Base-by-base conservation (phyloP, 2,329 filamentous ascomycete genomes). In the Colletotrichum theobromicola region DNA sequence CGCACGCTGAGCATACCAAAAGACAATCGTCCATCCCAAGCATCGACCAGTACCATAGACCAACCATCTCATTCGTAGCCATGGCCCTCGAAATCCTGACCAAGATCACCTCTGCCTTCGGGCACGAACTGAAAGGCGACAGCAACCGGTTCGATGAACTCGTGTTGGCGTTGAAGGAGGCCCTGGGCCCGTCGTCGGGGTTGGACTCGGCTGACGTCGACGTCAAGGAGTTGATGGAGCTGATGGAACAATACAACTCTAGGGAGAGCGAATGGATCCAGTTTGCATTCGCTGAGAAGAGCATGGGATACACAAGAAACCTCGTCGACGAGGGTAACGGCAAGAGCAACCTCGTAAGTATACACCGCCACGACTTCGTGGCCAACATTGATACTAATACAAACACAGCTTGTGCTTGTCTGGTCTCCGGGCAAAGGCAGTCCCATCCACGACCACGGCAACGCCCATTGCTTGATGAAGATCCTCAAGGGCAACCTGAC, bases 401-500 rank as follows among this genome's bases (percentile, higher is more conserved):
- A 18, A 13, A 53, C 66, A 79, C 82, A 96, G 94, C 90, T 98
- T 76, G 91, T 98, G 62, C 90, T 98, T 53, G 95, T 98, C 50
- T 98, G 96, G 96, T 93, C 92, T 18, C 95, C 96, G 1, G 94
- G 94, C 66, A 95, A 95, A 84, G 91, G 91, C 46, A 96, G 94
- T 79, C 93, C 94, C 13, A 95, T 98, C 81, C 96, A 98, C 82
- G 96, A 98, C 82, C 94, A 95, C 83, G 93, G 93, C 81, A 94
- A 96, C 76, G 94, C 95, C 50, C 96, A 98, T 83, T 98, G 96
- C 84, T 87, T 98, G 79, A 98, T 98, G 95, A 98, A 93, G 87
- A 92, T 96, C 77, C 89, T 98, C 76, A 92, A 92, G 78, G 96
- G 96, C 60, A 90, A 88, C 76, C 87, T 98, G 75, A 94, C 92